These are phyloP conservation scores for Glycine tomentella DNA, from an alignment of 306 rosid species.

Conservation along the genomic window DNA sequence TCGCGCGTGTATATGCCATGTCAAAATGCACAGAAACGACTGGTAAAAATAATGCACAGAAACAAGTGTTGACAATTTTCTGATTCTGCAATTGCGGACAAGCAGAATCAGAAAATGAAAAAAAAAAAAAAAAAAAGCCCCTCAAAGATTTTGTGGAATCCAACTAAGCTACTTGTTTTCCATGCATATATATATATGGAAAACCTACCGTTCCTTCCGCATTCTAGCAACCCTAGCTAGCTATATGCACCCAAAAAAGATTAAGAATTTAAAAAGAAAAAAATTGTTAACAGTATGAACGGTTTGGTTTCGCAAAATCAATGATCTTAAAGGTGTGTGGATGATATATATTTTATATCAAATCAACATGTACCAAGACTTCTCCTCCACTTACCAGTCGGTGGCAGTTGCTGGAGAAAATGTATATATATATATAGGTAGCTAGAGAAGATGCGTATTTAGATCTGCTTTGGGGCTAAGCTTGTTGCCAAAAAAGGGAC, in stretches of 20 bases:
- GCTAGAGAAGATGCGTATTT: slow-evolving; percentile 29
- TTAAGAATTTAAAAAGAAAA: neutral
- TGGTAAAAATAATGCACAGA: no score
- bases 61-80: slow-evolving; percentile 46
- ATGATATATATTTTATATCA: neutral
- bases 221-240: slow-evolving; percentile 54
- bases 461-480: slow-evolving; percentile 54
- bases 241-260: slow-evolving; percentile 31
- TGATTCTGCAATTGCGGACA: slow-evolving; percentile 46
- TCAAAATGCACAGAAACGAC: slow-evolving; percentile 36
- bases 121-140: slow-evolving; percentile 21
- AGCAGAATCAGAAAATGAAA: slow-evolving; percentile 30
- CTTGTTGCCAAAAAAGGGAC: slow-evolving; percentile 32
- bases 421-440: neutral
- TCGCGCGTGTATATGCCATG: neutral
- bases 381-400: slow-evolving; percentile 44
- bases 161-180: slow-evolving; percentile 38
- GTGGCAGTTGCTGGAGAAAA: slow-evolving; percentile 26
- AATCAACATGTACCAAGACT: slow-evolving; percentile 2
- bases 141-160: slow-evolving; percentile 64
- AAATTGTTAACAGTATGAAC: neutral
- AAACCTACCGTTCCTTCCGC: slow-evolving; percentile 29
- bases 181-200: neutral
- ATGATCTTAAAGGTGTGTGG: slow-evolving; percentile 28
- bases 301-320: slow-evolving; percentile 15